Base-by-base conservation (phyloP, 1,284 basidiomycete genomes). In the Mycena citricolor region DNA sequence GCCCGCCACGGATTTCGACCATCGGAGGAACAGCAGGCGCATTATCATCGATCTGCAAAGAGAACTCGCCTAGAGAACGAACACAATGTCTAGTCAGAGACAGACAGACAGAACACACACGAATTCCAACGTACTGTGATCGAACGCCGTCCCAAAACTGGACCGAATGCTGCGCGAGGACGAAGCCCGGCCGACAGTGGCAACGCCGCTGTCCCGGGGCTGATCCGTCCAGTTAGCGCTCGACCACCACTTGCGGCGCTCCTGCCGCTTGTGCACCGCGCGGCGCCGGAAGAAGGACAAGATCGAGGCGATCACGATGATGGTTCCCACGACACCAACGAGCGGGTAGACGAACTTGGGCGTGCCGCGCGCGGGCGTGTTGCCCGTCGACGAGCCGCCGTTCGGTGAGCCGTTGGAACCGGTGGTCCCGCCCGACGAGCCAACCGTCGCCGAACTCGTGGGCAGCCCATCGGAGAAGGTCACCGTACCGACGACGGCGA, bases 131-230 rank as follows among this genome's bases (percentile, higher is more conserved):
- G 40, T 19, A 52, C 50, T 52, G 40, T 52, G 51, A 43, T 75
- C 73, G 49, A 67, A 68, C 25, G 61, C 65, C 26, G 73, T 74
- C 16, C 65, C 73, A 47, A 75, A 75, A 59, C 71, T 74, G 52
- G 71, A 74, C 26, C 71, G 65, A 8, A 52, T 46, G 43, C 51
- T 52, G 28, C 43, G 26, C 12, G 51, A 24, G 7, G 39, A 21
- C 7, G 47, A 20, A 22, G 20, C 37, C n/a, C 25, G 25, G 28
- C 51, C 51, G 8, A 30, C 32, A 23, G 51, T 52, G 13, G 51
- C 51, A 28, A 43, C 32, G n/a, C 30, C 37, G 20, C 40, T 52
- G 28, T 41, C 43, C 12, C 37, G 6, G 37, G 5, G 7, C 16
- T 24, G 5, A 6, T 7, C 8, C 24, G 12, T 12, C 8, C 19